Base-by-base conservation (phyloP, 495 filamentous ascomycete species). In the Xeromyces bisporus region DNA sequence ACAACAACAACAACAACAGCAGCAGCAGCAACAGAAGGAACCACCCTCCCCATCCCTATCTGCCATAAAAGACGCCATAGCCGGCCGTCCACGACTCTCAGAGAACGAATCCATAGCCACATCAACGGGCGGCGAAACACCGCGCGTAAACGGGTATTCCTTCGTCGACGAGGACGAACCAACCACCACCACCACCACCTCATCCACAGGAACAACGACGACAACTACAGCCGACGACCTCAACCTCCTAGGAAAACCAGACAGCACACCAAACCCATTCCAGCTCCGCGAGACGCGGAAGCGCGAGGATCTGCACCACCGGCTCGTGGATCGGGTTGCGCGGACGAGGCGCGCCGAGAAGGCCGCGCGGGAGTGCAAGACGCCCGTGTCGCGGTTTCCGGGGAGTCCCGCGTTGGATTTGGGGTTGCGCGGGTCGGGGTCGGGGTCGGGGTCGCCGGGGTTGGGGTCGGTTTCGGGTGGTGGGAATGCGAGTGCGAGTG, bases 101-200 rank as follows among this genome's bases (percentile, higher is more conserved):
- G 67, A 71, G n/a, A 69, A 72, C 0, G 79, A 92, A 42, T 64
- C 69, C 6, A 73, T 66, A 3, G 70, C 70, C 17, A 55, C 55
- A 21, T n/a, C n/a, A n/a, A n/a, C n/a, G 2, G 74, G 71, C n/a
- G 69, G 60, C 12, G 78, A 89, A 46, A 94, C 89, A 1, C 89
- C 89, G 0, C 66, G 83, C 2, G 81, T 96, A 0, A 82, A 83
- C 33, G 89, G 89, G 13, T 97, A 93, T 44, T 72, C 80, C 2
- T 96, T 94, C 51, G 89, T 97, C 25, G 85, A 93, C 40, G 66
- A 71, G 20, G 79, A 91, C 42, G 77, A 82, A 26, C 68, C 70
- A 0, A 55, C 59, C 6, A 36, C 46, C 7, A 33, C 43, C 14
- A 26, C 25, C 11, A 42, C 32, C 13, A 36, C 9, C 18, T 29